Base-by-base conservation (phyloP, 2,329 filamentous ascomycete genomes). In the Microcera coccophila region DNA sequence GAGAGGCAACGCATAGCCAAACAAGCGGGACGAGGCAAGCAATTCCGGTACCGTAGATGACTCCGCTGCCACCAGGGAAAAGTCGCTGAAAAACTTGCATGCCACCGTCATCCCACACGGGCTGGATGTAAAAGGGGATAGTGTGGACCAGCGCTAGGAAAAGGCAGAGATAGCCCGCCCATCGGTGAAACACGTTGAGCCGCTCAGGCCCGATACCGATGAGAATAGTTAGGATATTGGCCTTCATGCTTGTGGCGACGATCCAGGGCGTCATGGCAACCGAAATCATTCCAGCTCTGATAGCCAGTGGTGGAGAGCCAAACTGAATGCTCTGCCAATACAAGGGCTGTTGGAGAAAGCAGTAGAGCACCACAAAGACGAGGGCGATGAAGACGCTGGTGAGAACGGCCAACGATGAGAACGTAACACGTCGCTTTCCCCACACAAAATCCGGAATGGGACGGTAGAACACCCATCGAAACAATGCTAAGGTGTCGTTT, bases 221-320 rank as follows among this genome's bases (percentile, higher is more conserved):
- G 44, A 96, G 67, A 42, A 90, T 68, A 1, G 86, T 85, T 42
- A 97, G 77, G 22, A 95, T 61, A 60, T 96, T 97, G 14, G 89
- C 85, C 66, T 96, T 96, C 75, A 89, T 94, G 61, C 87, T 89
- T 10, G 93, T 82, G 15, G 84, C 88, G 38, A 95, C 73, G 51
- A 96, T 91, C 90, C 90, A 96, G 1, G 91, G 91, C 35, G 93
- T 85, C 75, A 95, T 79, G 11, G 91, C 87, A 12, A 96, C 84
- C 11, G 90, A 84, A 43, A 96, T 80, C 91, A 96, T 96, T 36
- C 91, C 91, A 7, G 90, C 76, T 51, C 91, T 79, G 47, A 96
- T 82, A 9, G 90, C 89, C 42, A 97, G 64, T 1, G 91, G 91
- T 20, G 91, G 91, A 1, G 91, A 95, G 32, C 91, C 91, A 57